These are phyloP conservation scores for Hemileccinum rubropunctum DNA, from an alignment of 768 basidiomycete species.

Conservation along the genomic window DNA sequence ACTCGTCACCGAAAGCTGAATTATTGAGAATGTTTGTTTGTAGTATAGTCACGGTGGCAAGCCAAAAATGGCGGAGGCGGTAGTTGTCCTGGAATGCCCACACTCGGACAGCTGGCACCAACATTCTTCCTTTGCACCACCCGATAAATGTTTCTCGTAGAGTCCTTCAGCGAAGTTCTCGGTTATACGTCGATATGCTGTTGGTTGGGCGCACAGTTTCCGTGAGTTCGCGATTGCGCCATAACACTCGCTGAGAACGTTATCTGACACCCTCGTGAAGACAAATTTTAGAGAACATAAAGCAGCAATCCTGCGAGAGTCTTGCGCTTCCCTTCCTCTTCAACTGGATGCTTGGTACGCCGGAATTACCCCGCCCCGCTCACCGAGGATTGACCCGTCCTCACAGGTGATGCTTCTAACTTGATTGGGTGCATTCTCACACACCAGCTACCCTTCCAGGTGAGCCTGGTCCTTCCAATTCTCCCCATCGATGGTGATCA, in stretches of 20 bases:
- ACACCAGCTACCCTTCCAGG: conserved; percentile 93
- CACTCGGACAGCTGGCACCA: conserved; percentile 1
- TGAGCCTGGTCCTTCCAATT: conserved; percentile 33
- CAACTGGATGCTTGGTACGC: conserved; percentile 88
- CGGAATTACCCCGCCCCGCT: conserved; percentile 5
- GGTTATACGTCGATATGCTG: conserved; percentile 71
- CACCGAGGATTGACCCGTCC: conserved; percentile 5
- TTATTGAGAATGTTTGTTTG: too few species aligned
- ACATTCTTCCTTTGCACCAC: background rate
- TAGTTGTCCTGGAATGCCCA: too few species aligned
- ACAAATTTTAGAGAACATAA: conserved; percentile 80
- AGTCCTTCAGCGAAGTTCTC: conserved; percentile 54
- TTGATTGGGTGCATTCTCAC: conserved; percentile 90
- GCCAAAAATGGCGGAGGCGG: background rate
- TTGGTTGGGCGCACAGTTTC: conserved; percentile 88
- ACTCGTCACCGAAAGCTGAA: too few species aligned
- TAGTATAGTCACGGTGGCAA: background rate
- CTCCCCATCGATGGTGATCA: conserved; percentile 5
- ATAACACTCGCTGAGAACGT: background rate
- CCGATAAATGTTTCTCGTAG: conserved; percentile 18
- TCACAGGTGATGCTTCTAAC: conserved; percentile 86
- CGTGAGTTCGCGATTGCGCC: conserved; percentile 50
- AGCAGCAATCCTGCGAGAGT: conserved; percentile 78
- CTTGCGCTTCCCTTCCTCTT: conserved; percentile 90
- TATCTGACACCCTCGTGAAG: conserved; percentile 38